These are phyloP conservation scores for Solanum chilense DNA, from an alignment of 257 asterid species.

Conservation along the genomic window DNA sequence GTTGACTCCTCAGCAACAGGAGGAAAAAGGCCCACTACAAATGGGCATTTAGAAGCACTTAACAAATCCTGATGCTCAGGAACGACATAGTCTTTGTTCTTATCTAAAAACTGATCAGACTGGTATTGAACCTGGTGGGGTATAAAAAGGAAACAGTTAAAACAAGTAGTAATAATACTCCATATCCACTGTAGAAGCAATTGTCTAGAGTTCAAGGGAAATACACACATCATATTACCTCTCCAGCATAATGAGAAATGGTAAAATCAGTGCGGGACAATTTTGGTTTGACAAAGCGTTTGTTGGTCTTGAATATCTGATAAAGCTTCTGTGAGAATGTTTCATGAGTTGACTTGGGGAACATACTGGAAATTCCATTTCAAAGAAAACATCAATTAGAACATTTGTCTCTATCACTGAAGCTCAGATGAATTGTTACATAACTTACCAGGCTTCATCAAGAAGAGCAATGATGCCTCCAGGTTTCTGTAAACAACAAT, in stretches of 20 bases:
- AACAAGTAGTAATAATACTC: not conserved
- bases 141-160: conserved; percentile 2
- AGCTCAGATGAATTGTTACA: not conserved
- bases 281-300: conserved; percentile 92
- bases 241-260: conserved; percentile 96
- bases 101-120: conserved; percentile 92
- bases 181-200: not conserved
- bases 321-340: conserved; percentile 90
- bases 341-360: conserved; percentile 97
- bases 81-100: conserved; percentile 94
- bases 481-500: conserved; percentile 71
- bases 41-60: conserved; percentile 66
- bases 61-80: conserved; percentile 95
- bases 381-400: conserved; percentile 3
- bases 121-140: conserved; percentile 69
- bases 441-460: conserved; percentile 84
- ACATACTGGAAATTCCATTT: conserved; percentile 62
- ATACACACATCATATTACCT: conserved; percentile 42
- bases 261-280: conserved; percentile 87
- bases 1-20: conserved; percentile 65
- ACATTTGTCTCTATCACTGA: not conserved
- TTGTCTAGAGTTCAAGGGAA: not conserved
- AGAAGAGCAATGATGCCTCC: conserved; percentile 97
- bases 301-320: conserved; percentile 82
- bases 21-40: conserved; percentile 83